Percentiles rank a stretch among this genome's conserved stretches.
Evolutionary conservation across 2,329 filamentous ascomycete species (phyloP).

Genomic region (Fusarium caatingaense): DNA sequence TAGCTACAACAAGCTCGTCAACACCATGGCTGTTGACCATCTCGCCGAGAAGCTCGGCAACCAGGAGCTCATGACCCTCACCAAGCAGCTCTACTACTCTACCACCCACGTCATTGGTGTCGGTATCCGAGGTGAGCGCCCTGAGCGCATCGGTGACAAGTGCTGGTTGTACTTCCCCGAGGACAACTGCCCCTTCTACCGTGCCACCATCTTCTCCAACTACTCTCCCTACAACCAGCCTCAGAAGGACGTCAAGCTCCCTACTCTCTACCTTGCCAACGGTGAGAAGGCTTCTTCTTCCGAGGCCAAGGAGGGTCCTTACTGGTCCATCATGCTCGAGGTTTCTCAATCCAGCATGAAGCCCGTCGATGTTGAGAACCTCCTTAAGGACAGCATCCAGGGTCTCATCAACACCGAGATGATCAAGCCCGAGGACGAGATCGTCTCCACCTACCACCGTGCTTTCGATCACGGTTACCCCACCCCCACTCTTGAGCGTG

Average conservation of each 20-base stretch:
- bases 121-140: slow-evolving; percentile 89
- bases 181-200: slow-evolving; percentile 98
- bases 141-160: slow-evolving; percentile 98
- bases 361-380: slow-evolving; percentile 85
- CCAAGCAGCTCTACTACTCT: slow-evolving; percentile 95
- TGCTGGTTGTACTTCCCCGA: slow-evolving; percentile 99
- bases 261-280: slow-evolving; percentile 86
- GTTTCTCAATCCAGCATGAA: slow-evolving; percentile 97
- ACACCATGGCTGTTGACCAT: slow-evolving; percentile 94
- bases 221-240: slow-evolving; percentile 99
- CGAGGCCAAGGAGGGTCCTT: slow-evolving; percentile 86
- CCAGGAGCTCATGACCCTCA: slow-evolving; percentile 82
- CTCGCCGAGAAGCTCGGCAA: slow-evolving; percentile 90
- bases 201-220: slow-evolving; percentile 99
- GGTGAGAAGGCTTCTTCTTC: slow-evolving; percentile 81
- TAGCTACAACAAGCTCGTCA: slow-evolving; percentile 91
- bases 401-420: slow-evolving; percentile 98
- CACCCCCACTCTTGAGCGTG: slow-evolving; percentile 92
- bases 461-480: slow-evolving; percentile 99
- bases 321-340: slow-evolving; percentile 99
- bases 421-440: slow-evolving; percentile 90
- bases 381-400: slow-evolving; percentile 92
- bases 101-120: slow-evolving; percentile 98
- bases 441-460: slow-evolving; percentile 98
- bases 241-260: slow-evolving; percentile 80